These are phyloP conservation scores for Leucocoprinus sp. DNA, from an alignment of 768 basidiomycete species.

Conservation along the genomic window DNA sequence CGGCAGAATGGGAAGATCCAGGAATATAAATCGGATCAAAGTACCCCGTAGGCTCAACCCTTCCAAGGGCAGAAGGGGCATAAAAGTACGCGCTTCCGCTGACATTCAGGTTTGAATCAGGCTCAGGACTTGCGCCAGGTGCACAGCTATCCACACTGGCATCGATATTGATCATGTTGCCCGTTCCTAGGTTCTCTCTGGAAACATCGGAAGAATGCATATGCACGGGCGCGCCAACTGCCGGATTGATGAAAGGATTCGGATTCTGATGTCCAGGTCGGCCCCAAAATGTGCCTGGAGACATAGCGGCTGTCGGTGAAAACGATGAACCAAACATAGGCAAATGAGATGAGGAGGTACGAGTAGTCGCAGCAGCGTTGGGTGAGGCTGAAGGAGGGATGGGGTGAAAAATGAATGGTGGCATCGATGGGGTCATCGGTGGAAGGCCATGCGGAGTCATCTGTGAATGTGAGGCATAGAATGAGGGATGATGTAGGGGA, in stretches of 20 bases:
- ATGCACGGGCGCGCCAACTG: slow-evolving; percentile 39
- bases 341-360: slow-evolving; percentile 7
- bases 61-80: slow-evolving; percentile 19
- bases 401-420: slow-evolving; percentile 81
- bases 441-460: slow-evolving; percentile 75
- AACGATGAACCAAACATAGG: slow-evolving; percentile 27
- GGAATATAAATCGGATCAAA: slow-evolving; percentile 36
- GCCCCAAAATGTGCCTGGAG: slow-evolving; percentile 70
- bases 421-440: slow-evolving; percentile 96
- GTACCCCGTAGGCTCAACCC: slow-evolving; percentile 32
- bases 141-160: not conserved
- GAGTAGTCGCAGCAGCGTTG: slow-evolving; percentile 1
- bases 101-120: not conserved
- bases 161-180: too few species aligned
- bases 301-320: slow-evolving; percentile 67
- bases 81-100: slow-evolving; percentile 18
- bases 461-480: slow-evolving; percentile 13
- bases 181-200: not conserved
- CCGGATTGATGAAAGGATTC: slow-evolving; percentile 36
- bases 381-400: slow-evolving; percentile 13
- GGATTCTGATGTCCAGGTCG: slow-evolving; percentile 34
- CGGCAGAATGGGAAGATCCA: slow-evolving; percentile 10
- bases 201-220: slow-evolving; percentile 16
- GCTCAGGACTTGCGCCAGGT: too few species aligned
- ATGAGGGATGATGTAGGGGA: slow-evolving; percentile 16